phyloP scores from a whole-genome alignment of 2,329 filamentous ascomycete species.

The Nothomitra cinnamomea region DNA sequence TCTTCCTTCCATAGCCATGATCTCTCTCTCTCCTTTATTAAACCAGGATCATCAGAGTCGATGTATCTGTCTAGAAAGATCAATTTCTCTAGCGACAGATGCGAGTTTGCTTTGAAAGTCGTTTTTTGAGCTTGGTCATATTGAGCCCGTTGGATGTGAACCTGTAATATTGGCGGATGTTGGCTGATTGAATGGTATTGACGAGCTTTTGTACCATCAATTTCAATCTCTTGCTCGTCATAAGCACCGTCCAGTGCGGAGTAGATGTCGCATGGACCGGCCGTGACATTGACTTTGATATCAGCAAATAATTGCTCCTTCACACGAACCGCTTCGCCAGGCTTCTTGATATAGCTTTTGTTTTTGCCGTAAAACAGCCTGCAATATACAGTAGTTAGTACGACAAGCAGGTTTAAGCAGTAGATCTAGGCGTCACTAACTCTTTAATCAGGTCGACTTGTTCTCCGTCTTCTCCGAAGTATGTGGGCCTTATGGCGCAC shows the following conservation, averaged over 20 bases:
- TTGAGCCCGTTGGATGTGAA: conserved; percentile 72
- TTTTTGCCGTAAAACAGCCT: conserved; percentile 34
- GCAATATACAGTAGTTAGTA: conserved; percentile 10
- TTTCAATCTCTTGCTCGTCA: conserved; percentile 57
- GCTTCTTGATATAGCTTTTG: conserved; percentile 26
- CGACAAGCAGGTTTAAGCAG: conserved; percentile 21
- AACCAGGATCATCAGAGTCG: conserved; percentile 41
- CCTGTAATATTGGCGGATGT: conserved; percentile 73
- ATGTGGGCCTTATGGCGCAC: conserved; percentile 63
- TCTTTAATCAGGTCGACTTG: conserved; percentile 69
- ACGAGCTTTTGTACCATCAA: conserved; percentile 40
- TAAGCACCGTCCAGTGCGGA: conserved; percentile 74
- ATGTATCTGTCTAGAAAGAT: conserved; percentile 84
- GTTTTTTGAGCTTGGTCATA: conserved; percentile 44
- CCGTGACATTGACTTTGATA: conserved; percentile 40
- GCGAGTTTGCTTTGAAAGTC: conserved; percentile 56
- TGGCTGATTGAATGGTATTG: conserved; percentile 55
- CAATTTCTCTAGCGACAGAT: conserved; percentile 61
- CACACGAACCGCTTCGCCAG: conserved; percentile 26
- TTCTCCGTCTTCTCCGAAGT: conserved; percentile 48
- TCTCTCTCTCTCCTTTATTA: conserved; percentile 47
- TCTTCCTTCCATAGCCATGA: conserved; percentile 60
- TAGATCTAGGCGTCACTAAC: conserved; percentile 20
- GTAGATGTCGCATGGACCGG: conserved; percentile 51
- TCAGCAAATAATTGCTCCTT: conserved; percentile 45